Percentiles rank a stretch among this genome's conserved stretches.
Conservation (phyloP, 345 rosid genomes). For the Bruguiera gymnorhiza region DNA sequence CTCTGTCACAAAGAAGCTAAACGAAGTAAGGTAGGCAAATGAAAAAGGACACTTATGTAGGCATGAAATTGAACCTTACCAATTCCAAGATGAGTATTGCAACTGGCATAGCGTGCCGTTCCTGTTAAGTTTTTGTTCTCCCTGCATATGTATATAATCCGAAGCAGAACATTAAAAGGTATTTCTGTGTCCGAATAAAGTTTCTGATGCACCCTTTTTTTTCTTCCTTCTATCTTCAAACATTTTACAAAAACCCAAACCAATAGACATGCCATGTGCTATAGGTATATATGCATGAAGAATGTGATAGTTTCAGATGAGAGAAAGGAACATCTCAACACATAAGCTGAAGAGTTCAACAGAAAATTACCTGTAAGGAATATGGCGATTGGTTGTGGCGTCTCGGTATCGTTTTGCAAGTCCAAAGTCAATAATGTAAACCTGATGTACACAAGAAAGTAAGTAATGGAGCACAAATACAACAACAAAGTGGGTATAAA, state of each 20-base stretch:
- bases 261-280: not conserved
- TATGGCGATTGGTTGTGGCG: slow-evolving; percentile 73
- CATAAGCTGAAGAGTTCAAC: not conserved
- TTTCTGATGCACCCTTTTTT: not conserved
- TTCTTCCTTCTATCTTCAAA: not conserved
- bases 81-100: slow-evolving; percentile 97
- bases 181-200: not conserved
- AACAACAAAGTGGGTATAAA: not conserved
- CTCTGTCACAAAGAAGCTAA: slow-evolving; percentile 39
- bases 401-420: slow-evolving; percentile 86
- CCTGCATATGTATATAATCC: slow-evolving; percentile 32
- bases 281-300: not conserved
- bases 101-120: slow-evolving; percentile 95
- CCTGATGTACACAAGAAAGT: slow-evolving; percentile 39
- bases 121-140: slow-evolving; percentile 95
- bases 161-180: not conserved
- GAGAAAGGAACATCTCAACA: not conserved
- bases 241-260: not conserved
- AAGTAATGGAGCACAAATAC: not conserved
- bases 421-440: slow-evolving; percentile 83
- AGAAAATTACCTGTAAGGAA: slow-evolving; percentile 65
- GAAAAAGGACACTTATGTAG: not conserved
- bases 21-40: not conserved
- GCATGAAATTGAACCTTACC: slow-evolving; percentile 40
- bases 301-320: not conserved